phyloP scores from a whole-genome alignment of 2,329 filamentous ascomycete species.

The Leptographium flavum region DNA sequence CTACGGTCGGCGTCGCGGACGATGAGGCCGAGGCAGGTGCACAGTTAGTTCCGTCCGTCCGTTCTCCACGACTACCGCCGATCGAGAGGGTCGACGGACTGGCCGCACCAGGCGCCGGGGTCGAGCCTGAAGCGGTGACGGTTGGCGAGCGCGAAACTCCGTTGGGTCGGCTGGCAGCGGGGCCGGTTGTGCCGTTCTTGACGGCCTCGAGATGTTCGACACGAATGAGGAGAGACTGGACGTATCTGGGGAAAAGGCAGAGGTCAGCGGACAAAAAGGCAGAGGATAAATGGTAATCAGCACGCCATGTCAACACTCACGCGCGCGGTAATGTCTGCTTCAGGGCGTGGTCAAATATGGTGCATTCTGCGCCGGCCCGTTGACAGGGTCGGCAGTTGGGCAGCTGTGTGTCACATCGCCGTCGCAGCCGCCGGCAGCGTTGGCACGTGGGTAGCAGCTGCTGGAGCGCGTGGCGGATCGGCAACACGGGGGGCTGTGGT shows the following conservation, averaged over 20 bases:
- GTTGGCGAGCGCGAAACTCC: background rate
- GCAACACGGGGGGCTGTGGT: background rate
- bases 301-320: background rate
- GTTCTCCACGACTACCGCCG: background rate
- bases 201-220: conserved; percentile 9
- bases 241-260: background rate
- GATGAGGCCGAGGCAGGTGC: background rate
- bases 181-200: background rate
- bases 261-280: background rate
- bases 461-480: conserved; percentile 3
- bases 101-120: background rate
- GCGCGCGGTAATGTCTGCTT: conserved; percentile 9
- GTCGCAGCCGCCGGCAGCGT: conserved; percentile 9
- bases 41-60: background rate
- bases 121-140: background rate
- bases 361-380: conserved; percentile 6
- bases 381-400: conserved; percentile 8
- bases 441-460: conserved; percentile 10
- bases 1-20: background rate
- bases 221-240: conserved; percentile 8
- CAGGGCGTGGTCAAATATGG: conserved; percentile 9
- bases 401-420: conserved; percentile 11
- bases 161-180: background rate
- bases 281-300: too few species aligned
- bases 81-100: background rate